Percentiles rank a stretch among this genome's conserved stretches.
These are phyloP conservation scores for Fagopyrum homotropicum DNA, from an alignment of 148 eudicot genomes.

Conservation along the genomic window DNA sequence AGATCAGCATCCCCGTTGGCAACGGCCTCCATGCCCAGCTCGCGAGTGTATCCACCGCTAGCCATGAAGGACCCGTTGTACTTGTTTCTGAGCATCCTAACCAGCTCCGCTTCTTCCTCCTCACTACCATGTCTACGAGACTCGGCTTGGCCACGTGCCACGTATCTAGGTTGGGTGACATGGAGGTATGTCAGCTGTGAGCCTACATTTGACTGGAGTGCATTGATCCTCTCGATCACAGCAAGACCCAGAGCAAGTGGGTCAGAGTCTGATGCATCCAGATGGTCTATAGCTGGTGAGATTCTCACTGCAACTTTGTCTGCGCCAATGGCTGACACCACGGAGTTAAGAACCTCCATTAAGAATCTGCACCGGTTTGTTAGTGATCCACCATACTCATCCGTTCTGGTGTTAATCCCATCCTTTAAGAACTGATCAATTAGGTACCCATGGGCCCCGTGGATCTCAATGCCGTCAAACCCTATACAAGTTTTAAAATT, in stretches of 20 bases:
- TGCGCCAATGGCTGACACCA: constrained; percentile 47
- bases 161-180: constrained; percentile 65
- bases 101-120: constrained; percentile 43
- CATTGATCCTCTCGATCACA: constrained; percentile 53
- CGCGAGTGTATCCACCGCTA: constrained; percentile 65
- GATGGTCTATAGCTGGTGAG: constrained; percentile 78
- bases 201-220: constrained; percentile 33
- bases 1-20: constrained; percentile 72
- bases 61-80: constrained; percentile 56
- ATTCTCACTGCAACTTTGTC: constrained; percentile 55
- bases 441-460: constrained; percentile 82
- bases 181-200: constrained; percentile 52
- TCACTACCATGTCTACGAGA: constrained; percentile 38
- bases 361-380: constrained; percentile 63
- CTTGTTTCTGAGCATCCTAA: constrained; percentile 44
- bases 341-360: constrained; percentile 43
- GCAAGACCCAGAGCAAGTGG: constrained; percentile 61
- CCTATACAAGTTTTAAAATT: constrained; percentile 25
- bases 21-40: constrained; percentile 56
- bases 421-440: constrained; percentile 83
- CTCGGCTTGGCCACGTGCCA: constrained; percentile 60
- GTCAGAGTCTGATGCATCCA: constrained; percentile 66
- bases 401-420: constrained; percentile 70
- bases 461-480: constrained; percentile 85
- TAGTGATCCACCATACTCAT: constrained; percentile 71